Percentiles rank a stretch among this genome's conserved stretches.
Evolutionary conservation across 805 yeast species (phyloP).

Genomic region (Myxozyma geophila): DNA sequence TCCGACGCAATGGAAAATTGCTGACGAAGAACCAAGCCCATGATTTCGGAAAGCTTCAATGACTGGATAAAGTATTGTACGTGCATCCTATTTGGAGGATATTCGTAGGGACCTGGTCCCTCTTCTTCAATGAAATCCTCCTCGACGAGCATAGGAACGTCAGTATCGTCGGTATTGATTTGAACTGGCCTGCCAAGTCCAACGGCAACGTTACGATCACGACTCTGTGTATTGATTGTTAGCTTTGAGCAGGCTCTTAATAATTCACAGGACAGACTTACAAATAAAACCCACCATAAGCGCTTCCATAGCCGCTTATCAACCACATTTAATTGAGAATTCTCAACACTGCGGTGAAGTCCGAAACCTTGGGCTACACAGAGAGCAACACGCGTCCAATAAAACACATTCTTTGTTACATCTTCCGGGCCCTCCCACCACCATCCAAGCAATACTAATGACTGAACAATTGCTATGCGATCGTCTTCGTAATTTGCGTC

Average conservation of each 20-base stretch:
- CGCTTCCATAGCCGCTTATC: conserved; percentile 62
- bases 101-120: conserved; percentile 50
- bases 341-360: conserved; percentile 55
- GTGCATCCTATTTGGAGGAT: conserved; percentile 54
- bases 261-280: conserved; percentile 35
- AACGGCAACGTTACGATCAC: conserved; percentile 70
- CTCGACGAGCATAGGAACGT: conserved; percentile 70
- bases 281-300: conserved; percentile 77
- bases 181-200: conserved; percentile 75
- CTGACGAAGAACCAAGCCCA: conserved; percentile 68
- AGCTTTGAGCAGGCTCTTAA: too few species aligned
- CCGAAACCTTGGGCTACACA: conserved; percentile 77
- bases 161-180: conserved; percentile 74
- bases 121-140: conserved; percentile 66
- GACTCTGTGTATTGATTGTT: conserved; percentile 37
- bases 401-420: conserved; percentile 65
- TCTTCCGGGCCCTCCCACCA: conserved; percentile 78
- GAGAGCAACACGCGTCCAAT: conserved; percentile 72
- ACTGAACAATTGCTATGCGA: conserved; percentile 63
- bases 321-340: conserved; percentile 47
- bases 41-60: conserved; percentile 69
- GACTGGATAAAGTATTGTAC: conserved; percentile 64
- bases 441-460: conserved; percentile 64
- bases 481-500: conserved; percentile 73
- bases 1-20: conserved; percentile 75